These are phyloP conservation scores for Trichoderma sp. DNA, from an alignment of 2,329 filamentous ascomycete species.

Conservation along the genomic window DNA sequence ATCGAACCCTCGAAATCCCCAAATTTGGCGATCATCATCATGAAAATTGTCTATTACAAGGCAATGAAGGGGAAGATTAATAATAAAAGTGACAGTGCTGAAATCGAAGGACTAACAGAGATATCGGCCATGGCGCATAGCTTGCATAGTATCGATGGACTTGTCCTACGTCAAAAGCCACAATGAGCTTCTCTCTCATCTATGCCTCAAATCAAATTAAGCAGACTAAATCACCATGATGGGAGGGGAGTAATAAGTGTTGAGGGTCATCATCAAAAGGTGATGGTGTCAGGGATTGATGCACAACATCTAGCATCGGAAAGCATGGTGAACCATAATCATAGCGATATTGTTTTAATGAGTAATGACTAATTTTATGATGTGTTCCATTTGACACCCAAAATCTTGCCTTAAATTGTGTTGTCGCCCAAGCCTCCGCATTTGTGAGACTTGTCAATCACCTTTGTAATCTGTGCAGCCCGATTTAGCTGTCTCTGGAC, in stretches of 20 bases:
- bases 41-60: neutral
- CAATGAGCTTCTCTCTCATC: too few species aligned
- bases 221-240: neutral
- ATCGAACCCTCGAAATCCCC: conserved; percentile 30
- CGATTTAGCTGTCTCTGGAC: conserved; percentile 28
- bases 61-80: neutral
- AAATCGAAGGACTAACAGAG: neutral
- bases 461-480: conserved; percentile 28
- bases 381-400: neutral
- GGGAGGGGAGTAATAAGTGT: neutral
- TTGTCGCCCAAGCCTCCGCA: conserved; percentile 29
- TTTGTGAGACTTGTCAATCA: conserved; percentile 31
- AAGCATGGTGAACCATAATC: neutral
- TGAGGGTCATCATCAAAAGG: neutral
- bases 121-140: neutral
- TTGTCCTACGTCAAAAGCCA: neutral
- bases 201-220: neutral
- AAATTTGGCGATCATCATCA: conserved; percentile 3
- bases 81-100: neutral
- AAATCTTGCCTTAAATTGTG: neutral
- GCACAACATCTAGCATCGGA: neutral
- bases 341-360: neutral
- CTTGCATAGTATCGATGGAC: neutral
- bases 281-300: neutral
- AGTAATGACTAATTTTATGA: conserved; percentile 1